These are phyloP conservation scores for Naganishia onofrii DNA, from an alignment of 768 basidiomycete genomes.

Conservation along the genomic window DNA sequence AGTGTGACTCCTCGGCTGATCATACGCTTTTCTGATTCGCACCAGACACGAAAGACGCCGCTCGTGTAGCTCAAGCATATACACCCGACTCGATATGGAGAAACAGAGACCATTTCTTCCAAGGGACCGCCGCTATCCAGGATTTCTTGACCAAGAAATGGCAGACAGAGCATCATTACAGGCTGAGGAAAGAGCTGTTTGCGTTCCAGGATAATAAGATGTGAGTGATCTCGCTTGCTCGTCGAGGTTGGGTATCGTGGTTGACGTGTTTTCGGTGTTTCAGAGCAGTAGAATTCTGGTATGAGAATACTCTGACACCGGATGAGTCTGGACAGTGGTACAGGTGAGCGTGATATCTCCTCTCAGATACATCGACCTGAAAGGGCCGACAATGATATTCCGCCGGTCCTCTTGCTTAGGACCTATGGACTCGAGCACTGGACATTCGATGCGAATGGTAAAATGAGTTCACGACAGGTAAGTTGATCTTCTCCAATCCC, in stretches of 20 bases:
- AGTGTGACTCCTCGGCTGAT: slow-evolving; percentile 32
- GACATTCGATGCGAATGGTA: slow-evolving; percentile 59
- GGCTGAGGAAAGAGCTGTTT: slow-evolving; percentile 59
- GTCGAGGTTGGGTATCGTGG: not conserved
- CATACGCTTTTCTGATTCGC: slow-evolving; percentile 16
- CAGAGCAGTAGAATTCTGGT: slow-evolving; percentile 57
- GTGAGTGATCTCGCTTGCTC: slow-evolving; percentile 24
- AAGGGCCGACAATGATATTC: too few species aligned
- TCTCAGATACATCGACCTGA: too few species aligned
- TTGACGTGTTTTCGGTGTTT: not conserved
- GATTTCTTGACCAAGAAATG: slow-evolving; percentile 60
- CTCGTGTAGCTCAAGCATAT: slow-evolving; percentile 57
- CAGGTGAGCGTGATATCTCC: not conserved
- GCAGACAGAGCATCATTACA: slow-evolving; percentile 59
- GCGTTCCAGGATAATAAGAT: slow-evolving; percentile 61
- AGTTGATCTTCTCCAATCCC: slow-evolving; percentile 53
- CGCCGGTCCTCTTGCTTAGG: not conserved
- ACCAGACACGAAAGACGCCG: slow-evolving; percentile 39
- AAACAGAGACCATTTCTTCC: slow-evolving; percentile 59
- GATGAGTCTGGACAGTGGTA: slow-evolving; percentile 37
- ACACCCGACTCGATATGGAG: slow-evolving; percentile 61
- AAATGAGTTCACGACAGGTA: slow-evolving; percentile 60
- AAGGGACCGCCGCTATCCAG: slow-evolving; percentile 56
- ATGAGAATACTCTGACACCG: slow-evolving; percentile 53
- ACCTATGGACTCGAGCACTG: slow-evolving; percentile 57